A percentile compares a stretch with the other conserved stretches of the same genome.
phyloP scores from a whole-genome alignment of 768 basidiomycete species.

The Tricholoma bakamatsutake region DNA sequence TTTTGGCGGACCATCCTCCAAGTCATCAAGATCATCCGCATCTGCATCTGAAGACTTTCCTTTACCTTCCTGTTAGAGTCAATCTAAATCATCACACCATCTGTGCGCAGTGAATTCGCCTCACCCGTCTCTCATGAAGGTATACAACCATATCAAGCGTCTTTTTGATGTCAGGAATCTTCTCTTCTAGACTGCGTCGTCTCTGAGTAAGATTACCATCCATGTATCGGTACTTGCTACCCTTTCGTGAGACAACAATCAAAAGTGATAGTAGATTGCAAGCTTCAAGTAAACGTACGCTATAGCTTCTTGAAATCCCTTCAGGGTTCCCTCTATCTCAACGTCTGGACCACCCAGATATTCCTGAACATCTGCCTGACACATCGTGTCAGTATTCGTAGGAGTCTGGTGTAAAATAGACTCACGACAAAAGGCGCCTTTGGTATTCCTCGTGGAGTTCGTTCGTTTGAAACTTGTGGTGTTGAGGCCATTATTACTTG shows the following conservation, averaged over 20 bases:
- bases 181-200: slow-evolving; percentile 75
- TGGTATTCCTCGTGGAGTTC: slow-evolving; percentile 91
- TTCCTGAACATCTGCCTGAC: slow-evolving; percentile 79
- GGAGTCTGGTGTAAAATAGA: slow-evolving; percentile 6
- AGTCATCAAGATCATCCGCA: slow-evolving; percentile 49
- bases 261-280: slow-evolving; percentile 10
- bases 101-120: slow-evolving; percentile 15
- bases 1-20: slow-evolving; percentile 39
- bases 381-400: slow-evolving; percentile 7
- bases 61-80: slow-evolving; percentile 51
- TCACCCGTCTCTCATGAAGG: slow-evolving; percentile 64
- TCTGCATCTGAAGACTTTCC: slow-evolving; percentile 35
- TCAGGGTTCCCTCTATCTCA: slow-evolving; percentile 72
- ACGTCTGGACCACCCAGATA: slow-evolving; percentile 77
- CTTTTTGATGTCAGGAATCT: slow-evolving; percentile 94
- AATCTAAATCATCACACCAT: not conserved
- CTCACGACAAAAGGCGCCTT: slow-evolving; percentile 91
- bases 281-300: slow-evolving; percentile 55
- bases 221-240: slow-evolving; percentile 99
- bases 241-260: slow-evolving; percentile 30
- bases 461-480: slow-evolving; percentile 23
- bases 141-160: slow-evolving; percentile 87
- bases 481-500: slow-evolving; percentile 13
- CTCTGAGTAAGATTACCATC: slow-evolving; percentile 80
- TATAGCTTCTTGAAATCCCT: slow-evolving; percentile 85